Evolutionary conservation across 805 yeast species (phyloP).

Genomic region (Kregervanrija delftensis): DNA sequence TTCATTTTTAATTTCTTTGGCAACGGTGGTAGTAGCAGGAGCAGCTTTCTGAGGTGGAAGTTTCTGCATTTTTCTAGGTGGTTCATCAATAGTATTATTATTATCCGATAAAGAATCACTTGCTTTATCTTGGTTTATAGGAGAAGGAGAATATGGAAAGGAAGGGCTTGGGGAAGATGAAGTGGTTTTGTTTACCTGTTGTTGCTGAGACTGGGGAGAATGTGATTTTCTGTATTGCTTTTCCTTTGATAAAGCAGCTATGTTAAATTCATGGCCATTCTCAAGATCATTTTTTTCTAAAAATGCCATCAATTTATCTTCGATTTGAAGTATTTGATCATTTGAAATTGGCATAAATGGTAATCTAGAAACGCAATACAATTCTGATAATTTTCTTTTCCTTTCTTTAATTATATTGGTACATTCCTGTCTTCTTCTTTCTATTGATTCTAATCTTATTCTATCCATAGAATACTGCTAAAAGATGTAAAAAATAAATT

Average conservation of each 20-base stretch:
- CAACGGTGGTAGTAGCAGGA: no score
- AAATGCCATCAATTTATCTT: slow-evolving; percentile 36
- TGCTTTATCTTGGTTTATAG: no score
- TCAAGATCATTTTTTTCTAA: slow-evolving; percentile 47
- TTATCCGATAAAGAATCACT: no score
- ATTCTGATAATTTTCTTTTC: slow-evolving; percentile 52
- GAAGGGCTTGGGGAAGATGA: background rate
- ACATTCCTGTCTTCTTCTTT: slow-evolving; percentile 36
- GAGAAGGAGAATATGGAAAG: no score
- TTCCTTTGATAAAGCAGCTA: slow-evolving; percentile 27
- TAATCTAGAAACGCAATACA: slow-evolving; percentile 51
- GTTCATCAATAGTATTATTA: background rate
- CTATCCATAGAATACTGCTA: slow-evolving; percentile 28
- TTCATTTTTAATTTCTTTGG: no score
- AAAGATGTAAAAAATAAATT: no score
- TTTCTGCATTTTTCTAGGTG: slow-evolving; percentile 1
- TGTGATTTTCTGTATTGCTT: slow-evolving; percentile 23
- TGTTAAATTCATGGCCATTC: slow-evolving; percentile 36
- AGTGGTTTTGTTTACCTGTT: background rate
- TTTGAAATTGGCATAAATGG: slow-evolving; percentile 40
- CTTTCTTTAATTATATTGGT: slow-evolving; percentile 41
- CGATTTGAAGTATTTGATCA: slow-evolving; percentile 30
- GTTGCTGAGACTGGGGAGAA: slow-evolving; percentile 22
- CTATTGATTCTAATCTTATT: slow-evolving; percentile 40
- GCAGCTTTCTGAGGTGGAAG: background rate